A percentile compares a stretch with the other conserved stretches of the same genome.
phyloP scores from a whole-genome alignment of 208 protist genomes.

The Phytomonas sp. region DNA sequence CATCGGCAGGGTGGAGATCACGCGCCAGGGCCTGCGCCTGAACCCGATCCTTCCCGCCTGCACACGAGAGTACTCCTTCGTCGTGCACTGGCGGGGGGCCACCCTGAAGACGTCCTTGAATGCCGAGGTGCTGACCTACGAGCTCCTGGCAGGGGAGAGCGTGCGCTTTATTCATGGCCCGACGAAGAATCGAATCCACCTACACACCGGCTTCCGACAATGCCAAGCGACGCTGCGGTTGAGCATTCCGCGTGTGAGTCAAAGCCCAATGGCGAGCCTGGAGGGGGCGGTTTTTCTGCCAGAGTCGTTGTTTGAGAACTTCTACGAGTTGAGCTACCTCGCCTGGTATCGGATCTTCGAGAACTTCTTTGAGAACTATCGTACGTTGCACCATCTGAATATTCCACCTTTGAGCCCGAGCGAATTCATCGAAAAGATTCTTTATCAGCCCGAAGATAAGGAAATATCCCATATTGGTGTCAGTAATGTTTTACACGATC shows the following conservation, averaged over 20 bases:
- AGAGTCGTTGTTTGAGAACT: slow-evolving; percentile 77
- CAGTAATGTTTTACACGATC: slow-evolving; percentile 62
- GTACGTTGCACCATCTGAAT: slow-evolving; percentile 57
- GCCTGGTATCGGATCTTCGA: slow-evolving; percentile 80
- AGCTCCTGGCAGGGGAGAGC: slow-evolving; percentile 64
- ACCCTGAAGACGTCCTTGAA: slow-evolving; percentile 58
- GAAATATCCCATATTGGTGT: slow-evolving; percentile 84
- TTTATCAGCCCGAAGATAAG: slow-evolving; percentile 69
- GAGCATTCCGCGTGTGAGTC: slow-evolving; percentile 42
- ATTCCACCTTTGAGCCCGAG: slow-evolving; percentile 71
- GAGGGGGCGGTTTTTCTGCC: slow-evolving; percentile 77
- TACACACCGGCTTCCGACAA: slow-evolving; percentile 61
- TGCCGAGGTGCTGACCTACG: slow-evolving; percentile 56
- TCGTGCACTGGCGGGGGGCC: slow-evolving; percentile 66
- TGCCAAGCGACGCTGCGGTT: slow-evolving; percentile 26
- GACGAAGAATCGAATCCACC: slow-evolving; percentile 62
- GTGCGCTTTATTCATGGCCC: slow-evolving; percentile 79
- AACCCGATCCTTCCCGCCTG: slow-evolving; percentile 72
- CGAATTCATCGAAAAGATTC: slow-evolving; percentile 78
- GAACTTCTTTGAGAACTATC: slow-evolving; percentile 80
- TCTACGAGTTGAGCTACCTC: slow-evolving; percentile 81
- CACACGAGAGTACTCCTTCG: slow-evolving; percentile 58
- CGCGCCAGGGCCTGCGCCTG: slow-evolving; percentile 38
- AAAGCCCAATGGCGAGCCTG: slow-evolving; percentile 43
- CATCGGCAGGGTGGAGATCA: slow-evolving; percentile 60